Base-by-base conservation (phyloP, 345 rosid genomes). In the Excoecaria cochinchinensis region DNA sequence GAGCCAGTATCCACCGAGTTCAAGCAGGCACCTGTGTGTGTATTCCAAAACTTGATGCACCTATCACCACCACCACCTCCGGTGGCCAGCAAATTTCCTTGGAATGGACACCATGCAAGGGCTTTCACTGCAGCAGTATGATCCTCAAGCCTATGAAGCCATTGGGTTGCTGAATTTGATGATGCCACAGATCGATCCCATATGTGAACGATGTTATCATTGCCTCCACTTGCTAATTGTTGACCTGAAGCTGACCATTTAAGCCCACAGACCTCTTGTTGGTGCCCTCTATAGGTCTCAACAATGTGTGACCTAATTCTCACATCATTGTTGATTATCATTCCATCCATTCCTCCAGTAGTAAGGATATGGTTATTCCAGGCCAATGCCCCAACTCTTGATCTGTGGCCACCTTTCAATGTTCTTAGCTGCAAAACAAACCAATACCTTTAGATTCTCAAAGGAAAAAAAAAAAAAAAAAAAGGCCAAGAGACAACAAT, bases 81-180 rank as follows among this genome's bases (percentile, higher is more conserved):
- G 3, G 91, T 52, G n/a, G 86, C 89, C 16, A 88, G 80, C 74
- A 87, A 65, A 66, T 87, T 85, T 42, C 84, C 69, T 78, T 87
- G 89, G 76, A 87, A 87, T 22, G 91, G 91, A 71, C 91, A 86
- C 91, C 89, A 88, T 25, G 89, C 88, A 42, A 88, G 86, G 42
- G 91, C 91, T 74, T 86, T 88, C 15, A 88, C 89, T 2, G 89
- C 89, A n/a, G 91, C 77, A 16, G 82, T 84, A 75, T 88, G 91
- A 4, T 84, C 90, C 59, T 85, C 84, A 16, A 88, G 61, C 70
- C 86, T 73, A 77, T 88, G 91, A 36, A 88, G 85, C 86, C 87
- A 88, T 68, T 66, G 91, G 11, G 85, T 77, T 6, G 85, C 42
- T 11, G 89, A 84, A 74, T 78, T 85, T 10, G 84, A 82, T 31